These are phyloP conservation scores for Neurospora hispaniola DNA, from an alignment of 495 filamentous ascomycete species.

Conservation along the genomic window DNA sequence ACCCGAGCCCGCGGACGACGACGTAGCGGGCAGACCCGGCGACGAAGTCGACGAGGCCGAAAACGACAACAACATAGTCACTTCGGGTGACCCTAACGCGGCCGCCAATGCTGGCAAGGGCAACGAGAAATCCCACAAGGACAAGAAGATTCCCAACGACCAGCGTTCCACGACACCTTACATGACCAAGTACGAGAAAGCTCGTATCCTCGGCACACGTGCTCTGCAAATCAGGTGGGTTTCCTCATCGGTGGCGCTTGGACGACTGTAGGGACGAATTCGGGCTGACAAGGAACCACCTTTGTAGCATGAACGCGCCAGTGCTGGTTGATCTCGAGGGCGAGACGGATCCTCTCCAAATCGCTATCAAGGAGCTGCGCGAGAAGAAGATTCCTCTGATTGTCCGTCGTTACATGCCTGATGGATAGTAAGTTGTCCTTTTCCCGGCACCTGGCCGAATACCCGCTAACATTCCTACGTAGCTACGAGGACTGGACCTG, in stretches of 20 bases:
- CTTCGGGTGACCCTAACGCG: conserved; percentile 59
- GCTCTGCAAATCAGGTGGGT: conserved; percentile 87
- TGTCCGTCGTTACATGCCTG: conserved; percentile 86
- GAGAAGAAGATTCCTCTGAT: conserved; percentile 99
- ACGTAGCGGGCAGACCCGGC: conserved; percentile 40
- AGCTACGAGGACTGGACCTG: conserved; percentile 99
- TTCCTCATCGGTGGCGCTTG: neutral
- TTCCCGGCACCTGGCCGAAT: conserved; percentile 9
- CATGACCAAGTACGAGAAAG: conserved; percentile 98
- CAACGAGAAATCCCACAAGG: conserved; percentile 50
- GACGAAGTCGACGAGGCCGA: conserved; percentile 37
- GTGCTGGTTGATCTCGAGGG: conserved; percentile 95
- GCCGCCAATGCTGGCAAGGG: conserved; percentile 43
- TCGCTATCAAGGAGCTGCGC: conserved; percentile 90
- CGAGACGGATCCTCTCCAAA: conserved; percentile 94
- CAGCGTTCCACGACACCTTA: conserved; percentile 89
- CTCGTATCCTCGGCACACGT: conserved; percentile 82
- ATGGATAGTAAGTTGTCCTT: conserved; percentile 72
- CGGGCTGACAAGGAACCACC: conserved; percentile 1
- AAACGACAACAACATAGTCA: conserved; percentile 48
- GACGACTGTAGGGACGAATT: neutral
- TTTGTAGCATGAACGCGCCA: conserved; percentile 84
- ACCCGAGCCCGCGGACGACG: conserved; percentile 47
- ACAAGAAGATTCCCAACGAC: conserved; percentile 84
- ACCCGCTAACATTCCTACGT: neutral